phyloP scores from a whole-genome alignment of 768 basidiomycete genomes.

The Hortiboletus flavorubellus region DNA sequence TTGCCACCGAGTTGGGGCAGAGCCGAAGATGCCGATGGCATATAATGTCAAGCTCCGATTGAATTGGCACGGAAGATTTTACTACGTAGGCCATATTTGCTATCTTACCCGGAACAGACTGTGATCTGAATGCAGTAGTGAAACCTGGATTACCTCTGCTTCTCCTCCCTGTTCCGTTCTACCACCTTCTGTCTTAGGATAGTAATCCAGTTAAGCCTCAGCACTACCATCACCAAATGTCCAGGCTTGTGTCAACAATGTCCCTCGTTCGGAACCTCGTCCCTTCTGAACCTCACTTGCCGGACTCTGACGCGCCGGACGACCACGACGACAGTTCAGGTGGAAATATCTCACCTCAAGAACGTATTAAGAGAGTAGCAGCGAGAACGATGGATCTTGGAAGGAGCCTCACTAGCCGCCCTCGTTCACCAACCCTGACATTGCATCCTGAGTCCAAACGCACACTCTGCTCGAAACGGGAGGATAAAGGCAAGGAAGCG shows the following conservation, averaged over 20 bases:
- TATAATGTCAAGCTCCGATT: conserved; percentile 13
- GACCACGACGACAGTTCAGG: conserved; percentile 26
- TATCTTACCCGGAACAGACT: conserved; percentile 17
- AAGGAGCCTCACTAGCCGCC: conserved; percentile 48
- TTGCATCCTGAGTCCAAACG: conserved; percentile 43
- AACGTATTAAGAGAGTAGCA: conserved; percentile 53
- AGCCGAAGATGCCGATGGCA: conserved; percentile 18
- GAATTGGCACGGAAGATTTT: neutral
- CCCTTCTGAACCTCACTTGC: conserved; percentile 27
- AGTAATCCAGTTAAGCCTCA: conserved; percentile 1
- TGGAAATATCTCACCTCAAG: conserved; percentile 32
- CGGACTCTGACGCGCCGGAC: conserved; percentile 33
- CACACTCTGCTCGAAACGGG: conserved; percentile 53
- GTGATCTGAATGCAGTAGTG: neutral
- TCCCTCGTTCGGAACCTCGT: conserved; percentile 19
- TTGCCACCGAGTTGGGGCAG: neutral
- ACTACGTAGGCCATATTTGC: neutral
- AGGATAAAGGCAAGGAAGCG: conserved; percentile 46
- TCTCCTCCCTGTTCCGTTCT: neutral
- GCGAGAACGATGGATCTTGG: conserved; percentile 64
- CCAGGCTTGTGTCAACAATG: conserved; percentile 24
- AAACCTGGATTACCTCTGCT: conserved; percentile 5
- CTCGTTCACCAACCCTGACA: conserved; percentile 28
- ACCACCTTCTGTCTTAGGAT: conserved; percentile 6
- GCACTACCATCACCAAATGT: conserved; percentile 16